phyloP scores from a whole-genome alignment of 2,329 filamentous ascomycete species.

The Neurospora sp. region DNA sequence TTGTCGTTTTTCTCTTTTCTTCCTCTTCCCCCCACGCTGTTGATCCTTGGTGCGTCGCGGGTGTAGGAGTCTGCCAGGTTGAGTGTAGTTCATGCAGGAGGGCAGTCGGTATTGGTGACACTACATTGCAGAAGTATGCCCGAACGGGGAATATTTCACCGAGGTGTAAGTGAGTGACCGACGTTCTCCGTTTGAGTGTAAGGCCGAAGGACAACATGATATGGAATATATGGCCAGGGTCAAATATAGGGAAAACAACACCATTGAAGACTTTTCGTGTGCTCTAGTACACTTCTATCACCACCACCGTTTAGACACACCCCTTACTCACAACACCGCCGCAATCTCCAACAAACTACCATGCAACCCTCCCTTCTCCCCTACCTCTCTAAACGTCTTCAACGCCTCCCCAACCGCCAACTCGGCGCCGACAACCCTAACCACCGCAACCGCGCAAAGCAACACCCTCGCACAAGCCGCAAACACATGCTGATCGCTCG shows the following conservation, averaged over 20 bases:
- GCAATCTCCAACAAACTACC: constrained; percentile 17
- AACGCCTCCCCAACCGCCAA: constrained; percentile 7
- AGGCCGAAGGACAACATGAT: background rate
- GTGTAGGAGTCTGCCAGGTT: background rate
- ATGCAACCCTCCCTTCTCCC: constrained; percentile 12
- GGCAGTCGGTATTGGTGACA: background rate
- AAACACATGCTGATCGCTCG: constrained; percentile 21
- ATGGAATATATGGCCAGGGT: background rate
- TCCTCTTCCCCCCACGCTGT: background rate
- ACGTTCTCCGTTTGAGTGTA: background rate
- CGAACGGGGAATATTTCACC: background rate
- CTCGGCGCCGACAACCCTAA: background rate
- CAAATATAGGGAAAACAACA: background rate
- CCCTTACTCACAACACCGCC: background rate
- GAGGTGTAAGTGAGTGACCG: background rate
- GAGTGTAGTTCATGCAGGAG: background rate
- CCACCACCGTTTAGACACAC: background rate
- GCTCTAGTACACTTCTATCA: background rate
- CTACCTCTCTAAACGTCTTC: constrained; percentile 10
- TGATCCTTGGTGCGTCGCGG: background rate
- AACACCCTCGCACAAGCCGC: constrained; percentile 16
- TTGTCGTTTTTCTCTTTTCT: background rate
- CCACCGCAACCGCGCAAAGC: constrained; percentile 12
- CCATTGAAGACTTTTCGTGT: background rate
- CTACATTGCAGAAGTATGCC: background rate